phyloP scores from a whole-genome alignment of 495 filamentous ascomycete genomes.

The Aspergillus asperescens region DNA sequence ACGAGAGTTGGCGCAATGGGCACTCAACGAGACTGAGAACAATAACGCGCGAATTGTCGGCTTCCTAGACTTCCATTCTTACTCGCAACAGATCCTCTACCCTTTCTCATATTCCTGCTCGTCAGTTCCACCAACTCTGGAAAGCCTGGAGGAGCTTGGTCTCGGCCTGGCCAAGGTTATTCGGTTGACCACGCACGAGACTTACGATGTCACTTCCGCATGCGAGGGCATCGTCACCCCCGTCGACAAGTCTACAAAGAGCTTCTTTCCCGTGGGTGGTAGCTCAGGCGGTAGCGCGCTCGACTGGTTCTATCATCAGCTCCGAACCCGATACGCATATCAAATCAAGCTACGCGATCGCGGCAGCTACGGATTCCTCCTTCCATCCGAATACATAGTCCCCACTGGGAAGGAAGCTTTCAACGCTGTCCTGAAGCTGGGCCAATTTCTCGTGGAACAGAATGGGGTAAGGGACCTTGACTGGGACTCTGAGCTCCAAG shows the following conservation, averaged over 20 bases:
- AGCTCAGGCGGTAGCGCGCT: constrained; percentile 73
- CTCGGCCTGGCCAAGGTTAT: constrained; percentile 90
- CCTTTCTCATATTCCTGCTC: constrained; percentile 85
- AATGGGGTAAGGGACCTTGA: constrained; percentile 11
- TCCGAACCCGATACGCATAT: constrained; percentile 77
- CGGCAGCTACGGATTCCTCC: constrained; percentile 87
- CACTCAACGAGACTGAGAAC: constrained; percentile 69
- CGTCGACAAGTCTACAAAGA: constrained; percentile 21
- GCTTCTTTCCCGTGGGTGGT: constrained; percentile 53
- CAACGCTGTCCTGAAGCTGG: constrained; percentile 74
- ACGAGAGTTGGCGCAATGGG: constrained; percentile 72
- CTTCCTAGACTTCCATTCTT: constrained; percentile 89
- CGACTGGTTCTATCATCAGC: constrained; percentile 93
- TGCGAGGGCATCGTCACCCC: constrained; percentile 70
- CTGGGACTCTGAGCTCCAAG: constrained; percentile 21
- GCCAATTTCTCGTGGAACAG: constrained; percentile 59
- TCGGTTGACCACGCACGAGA: constrained; percentile 63
- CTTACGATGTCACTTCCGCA: constrained; percentile 77
- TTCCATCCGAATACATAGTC: constrained; percentile 81
- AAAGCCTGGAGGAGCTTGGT: constrained; percentile 86
- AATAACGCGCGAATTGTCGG: constrained; percentile 69
- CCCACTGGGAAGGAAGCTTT: constrained; percentile 86
- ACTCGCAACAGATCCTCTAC: constrained; percentile 91
- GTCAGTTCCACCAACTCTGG: constrained; percentile 70
- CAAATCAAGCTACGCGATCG: constrained; percentile 95